Percentiles rank a stretch among this genome's conserved stretches.
phyloP scores from a whole-genome alignment of 139 green algal genomes.

The Chlorella sp. region DNA sequence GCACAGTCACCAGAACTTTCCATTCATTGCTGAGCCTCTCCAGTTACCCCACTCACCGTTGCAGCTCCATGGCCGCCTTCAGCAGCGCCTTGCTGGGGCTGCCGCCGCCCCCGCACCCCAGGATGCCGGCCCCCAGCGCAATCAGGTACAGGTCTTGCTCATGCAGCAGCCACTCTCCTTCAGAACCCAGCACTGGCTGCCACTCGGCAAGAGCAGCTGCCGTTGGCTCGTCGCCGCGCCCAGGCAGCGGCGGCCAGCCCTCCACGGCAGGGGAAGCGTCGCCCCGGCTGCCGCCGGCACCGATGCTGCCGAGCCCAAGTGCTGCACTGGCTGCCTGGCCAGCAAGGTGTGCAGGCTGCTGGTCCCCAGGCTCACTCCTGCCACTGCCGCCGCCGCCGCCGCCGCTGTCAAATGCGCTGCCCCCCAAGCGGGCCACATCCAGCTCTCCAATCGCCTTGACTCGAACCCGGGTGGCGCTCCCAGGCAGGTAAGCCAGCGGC shows the following conservation, averaged over 20 bases:
- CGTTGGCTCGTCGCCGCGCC: neutral
- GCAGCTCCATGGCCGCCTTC: conserved; percentile 38
- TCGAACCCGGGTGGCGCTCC: conserved; percentile 28
- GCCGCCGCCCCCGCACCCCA: conserved; percentile 55
- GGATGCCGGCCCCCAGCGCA: conserved; percentile 39
- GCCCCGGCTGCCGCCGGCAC: neutral
- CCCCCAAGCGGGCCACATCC: neutral
- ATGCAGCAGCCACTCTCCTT: conserved; percentile 27
- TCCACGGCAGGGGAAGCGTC: neutral
- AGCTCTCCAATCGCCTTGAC: conserved; percentile 51
- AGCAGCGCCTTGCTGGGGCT: conserved; percentile 44
- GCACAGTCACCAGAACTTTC: no score
- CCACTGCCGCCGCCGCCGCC: neutral
- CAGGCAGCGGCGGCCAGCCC: conserved; percentile 19
- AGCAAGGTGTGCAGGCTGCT: neutral
- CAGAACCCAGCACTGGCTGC: conserved; percentile 4
- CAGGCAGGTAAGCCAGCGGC: conserved; percentile 51
- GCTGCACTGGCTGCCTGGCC: neutral
- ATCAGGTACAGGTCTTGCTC: conserved; percentile 34
- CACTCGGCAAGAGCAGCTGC: conserved; percentile 1
- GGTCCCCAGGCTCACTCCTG: neutral
- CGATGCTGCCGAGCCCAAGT: neutral
- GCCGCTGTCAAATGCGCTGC: neutral
- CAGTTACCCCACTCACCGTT: neutral
- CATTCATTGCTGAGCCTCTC: no score